A percentile compares a stretch with the other conserved stretches of the same genome.
Evolutionary conservation across 768 basidiomycete species (phyloP).

Genomic region (Clavaria fumosa): DNA sequence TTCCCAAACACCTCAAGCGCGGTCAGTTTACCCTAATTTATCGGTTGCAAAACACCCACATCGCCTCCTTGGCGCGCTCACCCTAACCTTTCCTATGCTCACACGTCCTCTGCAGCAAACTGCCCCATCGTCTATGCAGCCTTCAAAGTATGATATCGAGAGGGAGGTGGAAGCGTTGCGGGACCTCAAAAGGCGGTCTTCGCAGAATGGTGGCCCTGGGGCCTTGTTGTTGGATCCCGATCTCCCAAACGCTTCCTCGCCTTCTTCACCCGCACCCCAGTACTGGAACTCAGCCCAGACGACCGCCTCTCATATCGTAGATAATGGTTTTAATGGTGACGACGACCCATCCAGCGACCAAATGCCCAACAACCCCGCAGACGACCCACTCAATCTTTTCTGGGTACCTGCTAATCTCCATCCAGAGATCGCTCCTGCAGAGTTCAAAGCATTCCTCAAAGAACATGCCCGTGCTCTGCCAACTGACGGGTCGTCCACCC

Average conservation of each 20-base stretch:
- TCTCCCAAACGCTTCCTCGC: constrained; percentile 60
- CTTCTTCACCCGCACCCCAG: constrained; percentile 37
- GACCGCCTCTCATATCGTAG: constrained; percentile 34
- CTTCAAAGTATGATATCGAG: constrained; percentile 72
- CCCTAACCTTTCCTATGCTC: background rate
- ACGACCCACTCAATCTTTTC: constrained; percentile 85
- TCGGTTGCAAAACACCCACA: too few species aligned
- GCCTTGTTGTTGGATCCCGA: constrained; percentile 83
- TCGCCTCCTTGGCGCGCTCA: background rate
- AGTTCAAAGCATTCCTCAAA: constrained; percentile 90
- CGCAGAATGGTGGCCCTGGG: constrained; percentile 40
- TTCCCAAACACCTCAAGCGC: too few species aligned
- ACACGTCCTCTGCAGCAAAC: too few species aligned
- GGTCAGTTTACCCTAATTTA: too few species aligned
- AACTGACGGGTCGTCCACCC: constrained; percentile 27
- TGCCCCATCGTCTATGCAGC: too few species aligned
- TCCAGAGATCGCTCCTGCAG: constrained; percentile 93
- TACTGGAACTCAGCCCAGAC: constrained; percentile 33
- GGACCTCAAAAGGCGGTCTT: constrained; percentile 74
- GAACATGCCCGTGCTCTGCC: constrained; percentile 65
- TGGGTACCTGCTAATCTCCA: constrained; percentile 97
- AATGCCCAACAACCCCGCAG: constrained; percentile 26
- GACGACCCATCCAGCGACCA: constrained; percentile 16
- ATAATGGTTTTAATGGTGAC: constrained; percentile 24
- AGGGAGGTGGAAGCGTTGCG: constrained; percentile 76